Conservation (phyloP, 192 early-diverging fungal genomes). For the Hyaloraphidium curvatum region DNA sequence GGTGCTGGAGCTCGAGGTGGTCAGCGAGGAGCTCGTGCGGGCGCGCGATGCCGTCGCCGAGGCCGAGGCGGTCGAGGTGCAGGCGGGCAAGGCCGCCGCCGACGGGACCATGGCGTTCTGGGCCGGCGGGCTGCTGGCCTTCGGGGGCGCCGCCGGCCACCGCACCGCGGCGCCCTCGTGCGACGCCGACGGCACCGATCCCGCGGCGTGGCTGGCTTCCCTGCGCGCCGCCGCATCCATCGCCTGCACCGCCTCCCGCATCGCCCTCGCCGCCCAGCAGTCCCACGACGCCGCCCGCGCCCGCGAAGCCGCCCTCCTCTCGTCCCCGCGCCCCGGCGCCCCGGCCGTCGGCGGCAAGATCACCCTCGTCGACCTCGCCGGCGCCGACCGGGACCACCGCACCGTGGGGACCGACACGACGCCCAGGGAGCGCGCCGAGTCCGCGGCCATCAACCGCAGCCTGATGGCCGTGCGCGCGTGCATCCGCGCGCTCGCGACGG, state of each 20-base stretch:
- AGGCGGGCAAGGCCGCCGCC: background rate
- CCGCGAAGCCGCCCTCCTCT: background rate
- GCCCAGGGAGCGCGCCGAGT: background rate
- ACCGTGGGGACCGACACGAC: background rate
- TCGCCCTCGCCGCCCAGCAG: background rate
- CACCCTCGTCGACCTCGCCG: background rate
- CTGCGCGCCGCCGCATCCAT: background rate
- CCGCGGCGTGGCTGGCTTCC: background rate
- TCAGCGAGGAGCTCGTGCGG: background rate
- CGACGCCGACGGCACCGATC: background rate
- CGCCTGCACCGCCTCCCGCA: background rate
- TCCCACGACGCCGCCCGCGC: background rate
- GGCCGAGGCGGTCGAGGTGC: background rate
- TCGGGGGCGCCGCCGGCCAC: background rate
- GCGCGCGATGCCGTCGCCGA: constrained; percentile 1
- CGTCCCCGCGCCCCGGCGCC: background rate
- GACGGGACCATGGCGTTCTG: background rate
- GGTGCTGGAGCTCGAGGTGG: background rate
- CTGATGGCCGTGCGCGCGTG: background rate
- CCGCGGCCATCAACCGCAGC: background rate
- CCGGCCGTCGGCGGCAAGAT: background rate
- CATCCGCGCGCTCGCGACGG: background rate
- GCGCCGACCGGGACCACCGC: constrained; percentile 1
- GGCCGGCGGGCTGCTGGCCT: background rate
- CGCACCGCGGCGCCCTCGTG: background rate